Evolutionary conservation across 2,329 filamentous ascomycete genomes (phyloP).

Genomic region (Phaeosphaeriaceae sp.): DNA sequence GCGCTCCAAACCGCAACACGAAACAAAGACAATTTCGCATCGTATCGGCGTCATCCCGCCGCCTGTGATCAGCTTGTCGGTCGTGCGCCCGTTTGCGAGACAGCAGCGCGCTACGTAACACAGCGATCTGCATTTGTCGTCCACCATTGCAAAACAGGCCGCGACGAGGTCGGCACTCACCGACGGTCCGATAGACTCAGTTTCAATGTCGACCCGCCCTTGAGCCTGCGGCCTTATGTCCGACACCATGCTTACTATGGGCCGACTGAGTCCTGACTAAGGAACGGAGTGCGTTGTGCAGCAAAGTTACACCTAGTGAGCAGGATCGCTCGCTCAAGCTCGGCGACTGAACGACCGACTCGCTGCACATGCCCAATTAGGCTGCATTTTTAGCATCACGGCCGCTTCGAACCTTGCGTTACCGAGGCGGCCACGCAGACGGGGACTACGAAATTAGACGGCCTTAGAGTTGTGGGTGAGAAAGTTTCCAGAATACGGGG

Average conservation of each 20-base stretch:
- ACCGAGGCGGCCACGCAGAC: constrained; percentile 6
- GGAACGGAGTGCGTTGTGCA: constrained; percentile 1
- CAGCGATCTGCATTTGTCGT: constrained; percentile 3
- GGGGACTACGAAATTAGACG: constrained; percentile 8
- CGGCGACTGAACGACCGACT: constrained; percentile 5
- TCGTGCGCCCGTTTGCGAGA: neutral
- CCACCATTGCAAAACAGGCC: neutral
- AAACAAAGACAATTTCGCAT: constrained; percentile 2
- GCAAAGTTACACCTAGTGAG: neutral
- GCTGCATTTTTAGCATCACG: constrained; percentile 1
- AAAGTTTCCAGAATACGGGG: constrained; percentile 10
- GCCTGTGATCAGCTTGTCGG: neutral
- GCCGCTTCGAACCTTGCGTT: constrained; percentile 4
- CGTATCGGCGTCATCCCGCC: constrained; percentile 4
- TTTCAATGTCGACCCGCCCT: constrained; percentile 2
- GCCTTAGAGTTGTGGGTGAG: neutral
- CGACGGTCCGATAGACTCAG: constrained; percentile 11
- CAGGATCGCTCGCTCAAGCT: constrained; percentile 2
- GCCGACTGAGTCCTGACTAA: neutral
- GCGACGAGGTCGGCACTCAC: constrained; percentile 1
- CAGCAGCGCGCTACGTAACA: constrained; percentile 2
- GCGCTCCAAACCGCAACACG: constrained; percentile 5
- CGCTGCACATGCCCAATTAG: constrained; percentile 8
- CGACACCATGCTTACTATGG: neutral
- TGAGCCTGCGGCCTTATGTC: neutral